phyloP scores from a whole-genome alignment of 495 filamentous ascomycete genomes.

The Neurospora africana region DNA sequence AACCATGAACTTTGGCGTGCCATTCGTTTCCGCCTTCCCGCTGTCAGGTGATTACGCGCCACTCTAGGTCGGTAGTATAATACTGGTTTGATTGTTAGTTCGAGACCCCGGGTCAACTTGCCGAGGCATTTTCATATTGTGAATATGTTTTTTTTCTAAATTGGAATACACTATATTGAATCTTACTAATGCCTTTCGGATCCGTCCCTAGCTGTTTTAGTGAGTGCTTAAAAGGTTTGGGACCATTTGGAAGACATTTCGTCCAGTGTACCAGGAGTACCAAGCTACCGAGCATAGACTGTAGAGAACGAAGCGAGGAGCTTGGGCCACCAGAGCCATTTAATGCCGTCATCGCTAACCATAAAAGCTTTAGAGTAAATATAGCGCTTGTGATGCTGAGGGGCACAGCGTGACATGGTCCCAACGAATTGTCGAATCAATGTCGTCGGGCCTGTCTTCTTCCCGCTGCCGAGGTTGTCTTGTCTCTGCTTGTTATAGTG shows the following conservation, averaged over 20 bases:
- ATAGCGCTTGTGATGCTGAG: background rate
- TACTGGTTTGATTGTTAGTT: too few relatives aligned
- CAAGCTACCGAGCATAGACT: too few relatives aligned
- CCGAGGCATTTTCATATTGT: too few relatives aligned
- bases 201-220: too few relatives aligned
- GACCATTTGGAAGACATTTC: too few relatives aligned
- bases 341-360: background rate
- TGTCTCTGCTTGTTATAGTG: background rate
- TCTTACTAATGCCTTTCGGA: too few relatives aligned
- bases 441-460: background rate
- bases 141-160: too few relatives aligned
- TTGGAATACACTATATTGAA: too few relatives aligned
- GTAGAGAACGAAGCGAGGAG: background rate
- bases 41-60: conserved; percentile 20
- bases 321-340: background rate
- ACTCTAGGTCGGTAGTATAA: too few relatives aligned
- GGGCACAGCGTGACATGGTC: background rate
- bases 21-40: background rate
- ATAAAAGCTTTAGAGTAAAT: background rate
- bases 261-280: too few relatives aligned
- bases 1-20: conserved; percentile 22
- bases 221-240: too few relatives aligned
- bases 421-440: background rate
- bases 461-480: background rate
- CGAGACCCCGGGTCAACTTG: too few relatives aligned